These are phyloP conservation scores for Myxozyma neotropica DNA, from an alignment of 805 yeast genomes.

Conservation along the genomic window DNA sequence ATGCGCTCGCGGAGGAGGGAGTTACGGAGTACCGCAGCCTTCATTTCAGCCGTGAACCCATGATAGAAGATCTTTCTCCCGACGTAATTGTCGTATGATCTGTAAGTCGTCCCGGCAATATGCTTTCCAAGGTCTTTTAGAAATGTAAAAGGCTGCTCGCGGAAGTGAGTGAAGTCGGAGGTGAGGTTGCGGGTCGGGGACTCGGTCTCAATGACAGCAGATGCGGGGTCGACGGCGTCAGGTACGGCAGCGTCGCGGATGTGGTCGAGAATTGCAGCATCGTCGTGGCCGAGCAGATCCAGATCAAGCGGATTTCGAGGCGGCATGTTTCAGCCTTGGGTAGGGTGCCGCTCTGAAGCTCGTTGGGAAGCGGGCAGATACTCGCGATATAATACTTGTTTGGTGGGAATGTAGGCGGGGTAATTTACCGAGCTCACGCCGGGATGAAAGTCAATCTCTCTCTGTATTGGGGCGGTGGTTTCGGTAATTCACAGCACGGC, in stretches of 20 bases:
- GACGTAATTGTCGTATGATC: slow-evolving; percentile 45
- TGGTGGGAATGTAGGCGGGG: too few relatives aligned
- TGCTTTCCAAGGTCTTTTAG: slow-evolving; percentile 40
- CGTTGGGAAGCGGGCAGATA: not conserved
- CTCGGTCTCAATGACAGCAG: slow-evolving; percentile 19
- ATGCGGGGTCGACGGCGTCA: not conserved
- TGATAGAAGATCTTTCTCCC: slow-evolving; percentile 44
- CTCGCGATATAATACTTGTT: too few relatives aligned
- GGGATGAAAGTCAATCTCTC: too few relatives aligned
- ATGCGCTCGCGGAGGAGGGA: slow-evolving; percentile 41
- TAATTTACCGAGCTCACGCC: too few relatives aligned
- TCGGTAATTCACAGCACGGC: not conserved
- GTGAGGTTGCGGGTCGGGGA: slow-evolving; percentile 39
- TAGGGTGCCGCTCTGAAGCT: too few relatives aligned
- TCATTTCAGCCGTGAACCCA: slow-evolving; percentile 40
- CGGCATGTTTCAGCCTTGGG: slow-evolving; percentile 1
- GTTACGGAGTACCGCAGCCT: slow-evolving; percentile 39
- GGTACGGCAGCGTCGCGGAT: slow-evolving; percentile 18
- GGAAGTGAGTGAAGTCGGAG: slow-evolving; percentile 42
- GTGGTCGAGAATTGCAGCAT: slow-evolving; percentile 24
- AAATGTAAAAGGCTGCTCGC: slow-evolving; percentile 44
- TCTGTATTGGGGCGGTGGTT: too few relatives aligned
- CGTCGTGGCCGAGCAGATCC: slow-evolving; percentile 28
- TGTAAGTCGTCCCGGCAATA: slow-evolving; percentile 43
- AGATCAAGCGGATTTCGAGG: slow-evolving; percentile 19